Evolutionary conservation across 352 stramenopile genomes (phyloP), one percentile per base, ranked within the genome.

Genomic region (Phytophthora chlamydospora): DNA sequence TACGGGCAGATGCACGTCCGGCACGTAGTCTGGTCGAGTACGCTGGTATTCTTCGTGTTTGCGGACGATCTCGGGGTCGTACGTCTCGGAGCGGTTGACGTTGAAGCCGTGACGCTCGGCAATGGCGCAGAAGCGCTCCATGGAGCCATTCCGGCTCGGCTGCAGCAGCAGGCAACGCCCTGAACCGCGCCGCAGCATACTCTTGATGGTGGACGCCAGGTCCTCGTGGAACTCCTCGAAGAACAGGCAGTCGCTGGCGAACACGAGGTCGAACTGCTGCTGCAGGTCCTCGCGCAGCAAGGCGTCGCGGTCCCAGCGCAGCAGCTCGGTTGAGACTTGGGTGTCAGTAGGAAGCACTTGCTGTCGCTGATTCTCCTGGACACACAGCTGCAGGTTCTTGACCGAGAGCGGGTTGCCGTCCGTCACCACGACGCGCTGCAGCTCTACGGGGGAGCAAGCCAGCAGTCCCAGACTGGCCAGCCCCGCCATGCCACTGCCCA

Each of bases 201-300:
- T 57, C n/a, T 80, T 70, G 67, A 95, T 83, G 0, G 80, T 91
- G 48, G 80, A 65, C 12, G 68, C 76, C 19, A 96, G 66, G 51
- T 96, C 87, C 41, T 82, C 62, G 64, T 96, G 85, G 64, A 94
- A 96, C 1, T 87, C 78, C 69, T 94, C 83, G 49, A 96, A 96
- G 67, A 96, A 96, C 1, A 96, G 66, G 50, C 87, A 96, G 61
- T 96, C 87, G 49, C 85, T 92, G 4, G 85, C 87, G 31, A 96
- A 73, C 38, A 96, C 59, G 55, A 96, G 58, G 56, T 96, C 84
- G 51, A 93, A 93, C 44, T 89, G 73, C 24, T 85, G 68, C 5
- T 51, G 66, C 58, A 75, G 51, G 16, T 73, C 46, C 6, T 55
- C 32, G 6, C 58, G 47, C 29, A 83, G 68, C 6, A 35, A 21